A percentile compares a stretch with the other conserved stretches of the same genome.
Evolutionary conservation across 257 asterid species (phyloP).

Genomic region (Scutellaria barbata): DNA sequence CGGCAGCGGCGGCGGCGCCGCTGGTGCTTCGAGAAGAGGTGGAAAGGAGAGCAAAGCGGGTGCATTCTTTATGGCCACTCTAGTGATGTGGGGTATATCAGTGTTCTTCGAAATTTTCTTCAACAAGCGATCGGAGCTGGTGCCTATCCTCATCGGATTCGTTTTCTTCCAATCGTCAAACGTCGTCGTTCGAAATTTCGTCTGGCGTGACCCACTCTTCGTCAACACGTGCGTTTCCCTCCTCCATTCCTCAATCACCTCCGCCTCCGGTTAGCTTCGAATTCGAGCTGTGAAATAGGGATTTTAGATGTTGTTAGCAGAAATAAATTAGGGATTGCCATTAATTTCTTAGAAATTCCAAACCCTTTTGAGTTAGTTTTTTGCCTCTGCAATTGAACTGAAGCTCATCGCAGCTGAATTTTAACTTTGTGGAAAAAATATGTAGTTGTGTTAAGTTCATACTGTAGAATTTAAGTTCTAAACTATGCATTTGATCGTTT

Average conservation of each 20-base stretch:
- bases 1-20: slow-evolving; percentile 12
- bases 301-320: slow-evolving; percentile 21
- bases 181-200: slow-evolving; percentile 59
- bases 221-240: slow-evolving; percentile 94
- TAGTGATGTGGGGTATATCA: slow-evolving; percentile 82
- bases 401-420: slow-evolving; percentile 14
- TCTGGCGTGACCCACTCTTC: slow-evolving; percentile 71
- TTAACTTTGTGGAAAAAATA: background rate
- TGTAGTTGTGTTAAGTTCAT: background rate
- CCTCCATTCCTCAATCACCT: slow-evolving; percentile 78
- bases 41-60: slow-evolving; percentile 53
- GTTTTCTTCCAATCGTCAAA: slow-evolving; percentile 73
- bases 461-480: background rate
- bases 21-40: slow-evolving; percentile 33
- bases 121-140: slow-evolving; percentile 66
- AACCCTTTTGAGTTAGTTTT: background rate
- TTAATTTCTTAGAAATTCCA: background rate
- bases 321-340: background rate
- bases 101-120: slow-evolving; percentile 71
- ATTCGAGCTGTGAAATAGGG: slow-evolving; percentile 19
- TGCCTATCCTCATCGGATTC: slow-evolving; percentile 64
- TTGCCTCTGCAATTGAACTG: background rate
- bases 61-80: slow-evolving; percentile 73
- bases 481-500: slow-evolving; percentile 5
- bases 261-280: slow-evolving; percentile 60